Conservation (phyloP, 495 filamentous ascomycete genomes). For the Podospora sp. region DNA sequence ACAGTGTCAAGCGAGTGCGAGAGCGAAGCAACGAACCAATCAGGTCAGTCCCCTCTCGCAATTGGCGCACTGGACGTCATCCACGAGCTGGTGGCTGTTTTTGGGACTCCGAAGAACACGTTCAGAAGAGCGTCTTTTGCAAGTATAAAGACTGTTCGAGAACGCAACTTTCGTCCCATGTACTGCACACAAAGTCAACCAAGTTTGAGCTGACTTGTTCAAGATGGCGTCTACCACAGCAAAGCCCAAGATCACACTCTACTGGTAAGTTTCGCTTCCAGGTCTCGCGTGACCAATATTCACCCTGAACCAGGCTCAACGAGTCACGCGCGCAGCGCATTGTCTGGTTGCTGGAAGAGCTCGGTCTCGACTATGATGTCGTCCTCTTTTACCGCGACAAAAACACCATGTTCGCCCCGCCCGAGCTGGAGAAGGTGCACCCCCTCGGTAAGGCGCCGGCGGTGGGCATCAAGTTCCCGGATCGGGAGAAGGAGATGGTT, state of each 20-base stretch:
- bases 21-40: not conserved
- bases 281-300: not conserved
- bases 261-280: not conserved
- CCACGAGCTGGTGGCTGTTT: too few species aligned
- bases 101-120: too few species aligned
- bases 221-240: not conserved
- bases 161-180: too few species aligned
- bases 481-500: slow-evolving; percentile 49
- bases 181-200: not conserved
- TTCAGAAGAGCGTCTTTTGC: not conserved
- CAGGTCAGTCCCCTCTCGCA: not conserved
- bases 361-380: slow-evolving; percentile 75
- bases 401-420: slow-evolving; percentile 62
- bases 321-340: slow-evolving; percentile 82
- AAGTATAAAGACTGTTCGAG: not conserved
- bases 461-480: slow-evolving; percentile 55
- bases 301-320: slow-evolving; percentile 60
- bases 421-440: slow-evolving; percentile 74
- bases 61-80: not conserved
- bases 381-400: slow-evolving; percentile 69
- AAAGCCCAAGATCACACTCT: slow-evolving; percentile 6
- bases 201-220: not conserved
- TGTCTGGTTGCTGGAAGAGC: slow-evolving; percentile 86
- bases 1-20: not conserved
- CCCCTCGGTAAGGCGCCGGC: slow-evolving; percentile 84